Evolutionary conservation across 1,284 basidiomycete species (phyloP).

Genomic region (Puccinia novopanici): DNA sequence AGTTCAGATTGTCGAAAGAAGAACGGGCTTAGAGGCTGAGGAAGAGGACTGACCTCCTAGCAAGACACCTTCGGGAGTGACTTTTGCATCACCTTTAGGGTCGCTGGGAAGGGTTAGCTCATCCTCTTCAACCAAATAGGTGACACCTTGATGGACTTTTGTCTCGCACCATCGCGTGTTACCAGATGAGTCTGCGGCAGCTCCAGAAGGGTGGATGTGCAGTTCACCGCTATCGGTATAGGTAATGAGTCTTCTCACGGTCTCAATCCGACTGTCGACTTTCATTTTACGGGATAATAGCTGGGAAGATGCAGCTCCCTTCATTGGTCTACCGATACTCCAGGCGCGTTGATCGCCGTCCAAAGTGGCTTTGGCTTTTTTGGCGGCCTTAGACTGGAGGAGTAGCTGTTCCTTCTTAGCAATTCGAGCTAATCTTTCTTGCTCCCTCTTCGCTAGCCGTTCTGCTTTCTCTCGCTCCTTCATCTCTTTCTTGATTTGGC

Average conservation of each 20-base stretch:
- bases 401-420: constrained; percentile 43
- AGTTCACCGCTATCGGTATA: constrained; percentile 42
- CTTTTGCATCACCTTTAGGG: constrained; percentile 84
- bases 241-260: constrained; percentile 41
- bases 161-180: constrained; percentile 69
- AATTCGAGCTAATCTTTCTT: constrained; percentile 58
- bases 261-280: constrained; percentile 50
- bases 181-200: constrained; percentile 30
- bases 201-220: constrained; percentile 15
- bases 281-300: constrained; percentile 20
- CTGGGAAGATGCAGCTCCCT: constrained; percentile 25
- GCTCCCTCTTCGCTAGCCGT: constrained; percentile 51
- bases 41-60: constrained; percentile 70
- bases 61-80: constrained; percentile 79
- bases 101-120: constrained; percentile 83
- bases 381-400: constrained; percentile 23
- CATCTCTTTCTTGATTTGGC: constrained; percentile 38
- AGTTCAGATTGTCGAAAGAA: constrained; percentile 7
- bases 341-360: constrained; percentile 38
- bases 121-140: constrained; percentile 79
- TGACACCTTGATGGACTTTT: constrained; percentile 72
- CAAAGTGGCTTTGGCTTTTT: constrained; percentile 27
- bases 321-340: constrained; percentile 34
- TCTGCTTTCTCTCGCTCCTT: constrained; percentile 46
- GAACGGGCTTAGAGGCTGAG: neutral